A percentile compares a stretch with the other conserved stretches of the same genome.
These are phyloP conservation scores for Didymosphaeria variabile DNA, from an alignment of 2,329 filamentous ascomycete species.

Conservation along the genomic window DNA sequence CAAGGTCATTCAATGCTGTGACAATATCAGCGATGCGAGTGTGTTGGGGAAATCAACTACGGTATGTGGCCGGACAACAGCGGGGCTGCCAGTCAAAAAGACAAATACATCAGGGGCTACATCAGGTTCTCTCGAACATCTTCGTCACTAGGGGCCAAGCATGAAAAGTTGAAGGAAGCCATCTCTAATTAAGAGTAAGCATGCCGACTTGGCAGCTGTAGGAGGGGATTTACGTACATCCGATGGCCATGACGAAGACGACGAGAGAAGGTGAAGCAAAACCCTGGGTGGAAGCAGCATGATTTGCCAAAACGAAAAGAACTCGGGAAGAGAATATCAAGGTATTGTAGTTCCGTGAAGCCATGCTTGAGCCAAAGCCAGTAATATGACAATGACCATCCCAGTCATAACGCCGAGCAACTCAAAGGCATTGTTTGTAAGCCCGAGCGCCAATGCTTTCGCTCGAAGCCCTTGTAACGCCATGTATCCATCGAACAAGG, in stretches of 20 bases:
- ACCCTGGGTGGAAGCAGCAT: constrained; percentile 46
- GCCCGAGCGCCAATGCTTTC: constrained; percentile 51
- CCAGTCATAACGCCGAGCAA: constrained; percentile 50
- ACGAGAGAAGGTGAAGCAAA: constrained; percentile 51
- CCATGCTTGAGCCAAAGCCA: constrained; percentile 42
- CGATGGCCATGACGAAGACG: constrained; percentile 57
- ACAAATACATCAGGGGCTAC: constrained; percentile 42
- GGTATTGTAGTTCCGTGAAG: constrained; percentile 46
- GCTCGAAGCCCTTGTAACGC: constrained; percentile 46
- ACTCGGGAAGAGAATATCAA: constrained; percentile 36
- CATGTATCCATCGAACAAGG: constrained; percentile 46
- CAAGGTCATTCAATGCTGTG: constrained; percentile 25
- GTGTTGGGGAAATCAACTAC: constrained; percentile 23
- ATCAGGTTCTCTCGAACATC: constrained; percentile 46
- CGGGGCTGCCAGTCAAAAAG: constrained; percentile 28
- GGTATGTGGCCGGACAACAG: constrained; percentile 28
- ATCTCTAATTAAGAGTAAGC: constrained; percentile 55
- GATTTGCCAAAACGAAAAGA: constrained; percentile 42
- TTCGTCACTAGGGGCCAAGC: constrained; percentile 50
- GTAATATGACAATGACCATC: constrained; percentile 36
- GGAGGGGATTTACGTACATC: constrained; percentile 56
- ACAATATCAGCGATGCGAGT: not conserved
- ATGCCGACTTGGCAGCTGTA: constrained; percentile 49
- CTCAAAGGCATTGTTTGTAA: constrained; percentile 40
- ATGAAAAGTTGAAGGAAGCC: constrained; percentile 44